Conservation (phyloP, 805 yeast genomes). For the Kodamaea neixiangensis region DNA sequence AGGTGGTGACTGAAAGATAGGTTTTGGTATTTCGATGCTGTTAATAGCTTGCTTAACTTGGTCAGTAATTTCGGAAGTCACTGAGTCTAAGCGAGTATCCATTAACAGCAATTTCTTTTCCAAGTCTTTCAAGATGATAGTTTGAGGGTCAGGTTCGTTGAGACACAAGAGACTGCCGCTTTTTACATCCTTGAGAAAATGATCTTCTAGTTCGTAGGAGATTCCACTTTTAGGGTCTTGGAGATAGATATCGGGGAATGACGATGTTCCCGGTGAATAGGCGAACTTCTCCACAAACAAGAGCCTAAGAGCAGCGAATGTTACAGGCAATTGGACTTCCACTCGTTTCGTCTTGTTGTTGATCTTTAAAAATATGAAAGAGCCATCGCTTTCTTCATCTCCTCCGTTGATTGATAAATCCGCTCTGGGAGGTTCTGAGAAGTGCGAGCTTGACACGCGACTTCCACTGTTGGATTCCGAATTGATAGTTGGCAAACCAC, state of each 20-base stretch:
- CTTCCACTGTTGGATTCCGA: constrained; percentile 9
- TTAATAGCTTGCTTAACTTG: constrained; percentile 22
- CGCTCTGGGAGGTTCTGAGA: not conserved
- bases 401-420: not conserved
- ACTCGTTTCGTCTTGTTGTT: constrained; percentile 59
- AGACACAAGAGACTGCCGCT: constrained; percentile 63
- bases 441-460: constrained; percentile 2
- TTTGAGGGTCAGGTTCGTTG: constrained; percentile 44
- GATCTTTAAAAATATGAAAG: constrained; percentile 49
- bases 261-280: constrained; percentile 68
- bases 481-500: constrained; percentile 15
- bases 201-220: constrained; percentile 80
- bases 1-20: constrained; percentile 13
- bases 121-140: constrained; percentile 21
- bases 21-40: constrained; percentile 23
- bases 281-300: constrained; percentile 87
- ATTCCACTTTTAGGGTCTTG: constrained; percentile 60
- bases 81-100: constrained; percentile 19
- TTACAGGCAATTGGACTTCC: constrained; percentile 43
- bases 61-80: constrained; percentile 14
- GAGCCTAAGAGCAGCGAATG: constrained; percentile 58
- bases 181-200: constrained; percentile 54
- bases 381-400: constrained; percentile 9
- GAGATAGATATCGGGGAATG: constrained; percentile 78
- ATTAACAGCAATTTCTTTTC: constrained; percentile 19